Evolutionary conservation across 1,284 basidiomycete species (phyloP), one percentile per base, ranked within the genome.

Genomic region (Athelia psychrophila): DNA sequence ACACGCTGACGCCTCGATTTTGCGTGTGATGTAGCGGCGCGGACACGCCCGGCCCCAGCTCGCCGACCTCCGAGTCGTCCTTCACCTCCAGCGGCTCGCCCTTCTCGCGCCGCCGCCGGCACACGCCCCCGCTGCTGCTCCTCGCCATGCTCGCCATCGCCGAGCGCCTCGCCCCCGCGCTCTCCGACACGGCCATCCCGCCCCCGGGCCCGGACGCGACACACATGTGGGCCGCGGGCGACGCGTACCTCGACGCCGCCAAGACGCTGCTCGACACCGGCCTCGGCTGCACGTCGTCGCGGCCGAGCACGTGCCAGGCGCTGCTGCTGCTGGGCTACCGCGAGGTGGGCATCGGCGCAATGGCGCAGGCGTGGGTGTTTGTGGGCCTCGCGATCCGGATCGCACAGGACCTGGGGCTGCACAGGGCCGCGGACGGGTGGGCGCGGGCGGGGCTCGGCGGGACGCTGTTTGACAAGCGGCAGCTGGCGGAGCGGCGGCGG

Each of bases 371-470:
- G 30, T 94, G 92, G 92, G 77, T 84, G 16, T 91, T 86, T 62
- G 78, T 85, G 19, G 89, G 88, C 6, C 86, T 89, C 83, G 86
- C 83, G 0, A 84, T 90, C 36, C 76, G 87, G 35, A 90, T 90
- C 86, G 92, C 91, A 13, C 91, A 93, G 69, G 91, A 94, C 67
- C 68, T 94, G 51, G 91, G 91, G 10, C 81, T 94, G 75, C 91
- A 93, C 64, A 81, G 90, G 47, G 81, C 80, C 57, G 89, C 91
- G 46, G 89, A 93, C 77, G 86, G 86, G 54, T 85, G 76, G 83
- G 81, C 72, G 54, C 66, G 81, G 30, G 77, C 64, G 24, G 76
- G 70, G n/a, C 68, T 85, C 46, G 84, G 82, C 8, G 78, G 79
- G 2, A 72, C 71, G 50, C 63, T 90, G 38, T 92, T 92, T 64